A percentile compares a stretch with the other conserved stretches of the same genome.
phyloP scores from a whole-genome alignment of 2,329 filamentous ascomycete genomes.

The Ceratocystis harringtonii region DNA sequence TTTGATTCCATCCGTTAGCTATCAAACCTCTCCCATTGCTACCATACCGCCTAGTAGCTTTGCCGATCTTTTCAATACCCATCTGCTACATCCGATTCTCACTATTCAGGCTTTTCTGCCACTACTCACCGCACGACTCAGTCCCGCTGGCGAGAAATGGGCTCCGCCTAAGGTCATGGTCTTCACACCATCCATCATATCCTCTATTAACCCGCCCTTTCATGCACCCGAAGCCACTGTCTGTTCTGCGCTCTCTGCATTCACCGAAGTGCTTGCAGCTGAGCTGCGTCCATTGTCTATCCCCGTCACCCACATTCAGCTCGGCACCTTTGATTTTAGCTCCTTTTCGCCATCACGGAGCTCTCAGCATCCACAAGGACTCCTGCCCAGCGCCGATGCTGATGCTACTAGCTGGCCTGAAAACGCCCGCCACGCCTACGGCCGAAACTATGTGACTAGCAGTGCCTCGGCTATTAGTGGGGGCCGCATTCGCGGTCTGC shows the following conservation, averaged over 20 bases:
- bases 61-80: slow-evolving; percentile 82
- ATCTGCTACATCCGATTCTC: slow-evolving; percentile 76
- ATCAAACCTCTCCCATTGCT: slow-evolving; percentile 69
- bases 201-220: slow-evolving; percentile 64
- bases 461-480: slow-evolving; percentile 40
- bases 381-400: slow-evolving; percentile 28
- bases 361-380: slow-evolving; percentile 22
- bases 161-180: slow-evolving; percentile 54
- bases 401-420: slow-evolving; percentile 49
- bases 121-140: slow-evolving; percentile 49
- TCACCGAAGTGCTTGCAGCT: slow-evolving; percentile 62
- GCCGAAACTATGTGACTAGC: slow-evolving; percentile 44
- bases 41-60: slow-evolving; percentile 72
- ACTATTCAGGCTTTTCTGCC: slow-evolving; percentile 82
- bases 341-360: slow-evolving; percentile 40
- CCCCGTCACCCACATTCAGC: slow-evolving; percentile 71
- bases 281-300: slow-evolving; percentile 66
- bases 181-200: slow-evolving; percentile 65
- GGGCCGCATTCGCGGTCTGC: slow-evolving; percentile 42
- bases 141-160: slow-evolving; percentile 35
- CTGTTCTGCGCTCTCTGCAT: slow-evolving; percentile 74
- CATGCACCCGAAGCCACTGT: slow-evolving; percentile 75
- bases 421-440: slow-evolving; percentile 44
- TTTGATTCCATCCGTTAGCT: slow-evolving; percentile 66
- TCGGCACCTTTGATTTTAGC: slow-evolving; percentile 79